phyloP scores from a whole-genome alignment of 2,329 filamentous ascomycete species.

The Aureobasidium zeae region DNA sequence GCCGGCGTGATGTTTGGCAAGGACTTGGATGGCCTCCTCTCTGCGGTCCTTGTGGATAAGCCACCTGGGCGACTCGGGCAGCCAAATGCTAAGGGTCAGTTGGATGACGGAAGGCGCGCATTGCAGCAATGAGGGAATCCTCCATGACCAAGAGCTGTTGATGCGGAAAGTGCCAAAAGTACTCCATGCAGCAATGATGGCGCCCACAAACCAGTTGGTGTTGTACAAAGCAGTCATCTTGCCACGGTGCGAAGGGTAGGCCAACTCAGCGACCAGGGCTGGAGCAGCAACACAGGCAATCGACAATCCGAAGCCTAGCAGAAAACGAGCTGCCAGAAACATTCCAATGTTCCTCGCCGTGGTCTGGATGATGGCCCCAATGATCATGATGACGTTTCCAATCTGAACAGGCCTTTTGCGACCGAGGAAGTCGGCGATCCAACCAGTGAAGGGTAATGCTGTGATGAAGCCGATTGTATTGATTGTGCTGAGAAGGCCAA shows the following conservation, averaged over 20 bases:
- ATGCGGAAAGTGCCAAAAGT: slow-evolving; percentile 19
- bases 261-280: slow-evolving; percentile 40
- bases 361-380: too few relatives aligned
- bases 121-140: slow-evolving; percentile 22
- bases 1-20: slow-evolving; percentile 35
- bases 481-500: slow-evolving; percentile 13
- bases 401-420: slow-evolving; percentile 40
- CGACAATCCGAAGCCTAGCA: too few relatives aligned
- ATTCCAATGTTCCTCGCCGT: too few relatives aligned
- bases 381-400: too few relatives aligned
- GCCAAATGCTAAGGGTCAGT: slow-evolving; percentile 35
- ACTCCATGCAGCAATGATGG: slow-evolving; percentile 37
- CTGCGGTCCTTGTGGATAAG: slow-evolving; percentile 37
- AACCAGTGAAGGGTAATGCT: slow-evolving; percentile 25
- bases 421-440: slow-evolving; percentile 40
- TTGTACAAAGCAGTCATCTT: slow-evolving; percentile 28
- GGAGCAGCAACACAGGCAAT: too few relatives aligned
- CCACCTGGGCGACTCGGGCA: slow-evolving; percentile 40
- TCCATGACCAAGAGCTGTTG: slow-evolving; percentile 22
- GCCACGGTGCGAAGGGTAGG: slow-evolving; percentile 34
- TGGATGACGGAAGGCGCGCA: slow-evolving; percentile 51
- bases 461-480: not conserved
- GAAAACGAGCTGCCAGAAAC: too few relatives aligned
- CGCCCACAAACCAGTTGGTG: slow-evolving; percentile 50
- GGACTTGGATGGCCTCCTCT: slow-evolving; percentile 36